Percentiles rank a stretch among this genome's conserved stretches.
phyloP scores from a whole-genome alignment of 1,284 basidiomycete genomes.

The Fistulina hepatica region DNA sequence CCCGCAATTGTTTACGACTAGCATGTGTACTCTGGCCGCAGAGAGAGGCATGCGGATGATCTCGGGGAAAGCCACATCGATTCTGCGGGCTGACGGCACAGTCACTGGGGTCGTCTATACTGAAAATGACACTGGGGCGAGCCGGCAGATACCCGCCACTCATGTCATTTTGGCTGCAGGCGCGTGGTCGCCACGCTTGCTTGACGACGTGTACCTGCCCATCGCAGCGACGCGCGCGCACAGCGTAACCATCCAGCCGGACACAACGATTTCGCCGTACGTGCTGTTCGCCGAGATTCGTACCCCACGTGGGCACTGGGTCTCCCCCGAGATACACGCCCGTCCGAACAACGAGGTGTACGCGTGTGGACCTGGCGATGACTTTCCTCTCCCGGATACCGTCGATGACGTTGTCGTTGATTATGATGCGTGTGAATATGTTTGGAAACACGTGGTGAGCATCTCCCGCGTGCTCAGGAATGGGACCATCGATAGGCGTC shows the following conservation, averaged over 20 bases:
- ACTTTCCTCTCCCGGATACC: conserved; percentile 40
- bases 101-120: conserved; percentile 47
- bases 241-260: conserved; percentile 47
- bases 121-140: conserved; percentile 24
- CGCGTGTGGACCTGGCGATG: conserved; percentile 58
- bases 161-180: conserved; percentile 72
- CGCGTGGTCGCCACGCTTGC: conserved; percentile 70
- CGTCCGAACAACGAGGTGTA: conserved; percentile 60
- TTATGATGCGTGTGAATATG: conserved; percentile 37
- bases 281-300: conserved; percentile 56
- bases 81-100: conserved; percentile 29
- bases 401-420: conserved; percentile 56
- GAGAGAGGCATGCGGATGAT: conserved; percentile 40
- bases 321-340: conserved; percentile 59
- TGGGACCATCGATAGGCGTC: conserved; percentile 40
- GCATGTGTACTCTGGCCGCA: conserved; percentile 61
- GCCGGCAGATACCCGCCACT: conserved; percentile 39
- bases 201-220: conserved; percentile 41
- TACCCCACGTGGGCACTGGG: conserved; percentile 7
- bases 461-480: conserved; percentile 45
- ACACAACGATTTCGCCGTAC: conserved; percentile 43
- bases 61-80: conserved; percentile 30
- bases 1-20: conserved; percentile 69
- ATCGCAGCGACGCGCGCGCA: conserved; percentile 54
- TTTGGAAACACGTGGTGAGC: conserved; percentile 42